phyloP scores from a whole-genome alignment of 805 yeast genomes.

The Wickerhamomyces rabaulensis region DNA sequence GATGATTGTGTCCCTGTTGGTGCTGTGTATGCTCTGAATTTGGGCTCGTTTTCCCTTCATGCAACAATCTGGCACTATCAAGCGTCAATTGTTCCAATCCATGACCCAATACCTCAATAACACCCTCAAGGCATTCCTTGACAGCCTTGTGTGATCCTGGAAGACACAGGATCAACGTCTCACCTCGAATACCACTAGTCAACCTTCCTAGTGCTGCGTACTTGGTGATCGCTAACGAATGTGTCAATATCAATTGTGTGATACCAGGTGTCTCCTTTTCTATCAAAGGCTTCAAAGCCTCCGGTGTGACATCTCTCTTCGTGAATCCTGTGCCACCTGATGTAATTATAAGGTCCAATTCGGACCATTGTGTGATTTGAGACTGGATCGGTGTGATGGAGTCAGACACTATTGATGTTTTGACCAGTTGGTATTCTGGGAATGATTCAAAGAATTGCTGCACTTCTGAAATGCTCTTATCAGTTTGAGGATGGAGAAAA shows the following conservation, averaged over 20 bases:
- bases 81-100: slow-evolving; percentile 34
- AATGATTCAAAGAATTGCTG: slow-evolving; percentile 3
- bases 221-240: slow-evolving; percentile 39
- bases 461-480: slow-evolving; percentile 3
- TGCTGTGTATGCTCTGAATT: slow-evolving; percentile 2
- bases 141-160: slow-evolving; percentile 53
- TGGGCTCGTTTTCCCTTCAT: slow-evolving; percentile 21
- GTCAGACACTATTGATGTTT: slow-evolving; percentile 32
- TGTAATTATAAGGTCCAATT: slow-evolving; percentile 31
- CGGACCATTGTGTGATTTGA: slow-evolving; percentile 24
- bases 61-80: slow-evolving; percentile 36
- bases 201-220: slow-evolving; percentile 46
- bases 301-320: slow-evolving; percentile 43
- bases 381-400: slow-evolving; percentile 18
- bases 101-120: slow-evolving; percentile 35
- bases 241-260: slow-evolving; percentile 40
- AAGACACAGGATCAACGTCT: slow-evolving; percentile 37
- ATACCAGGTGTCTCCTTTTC: slow-evolving; percentile 44
- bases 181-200: slow-evolving; percentile 39
- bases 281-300: slow-evolving; percentile 38
- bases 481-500: neutral
- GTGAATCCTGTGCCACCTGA: slow-evolving; percentile 53
- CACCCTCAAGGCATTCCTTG: slow-evolving; percentile 36
- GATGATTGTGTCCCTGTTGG: neutral
- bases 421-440: slow-evolving; percentile 6